Percentiles rank a stretch among this genome's conserved stretches.
Evolutionary conservation across 2,329 filamentous ascomycete species (phyloP).

Genomic region (Aureobasidium sp.): DNA sequence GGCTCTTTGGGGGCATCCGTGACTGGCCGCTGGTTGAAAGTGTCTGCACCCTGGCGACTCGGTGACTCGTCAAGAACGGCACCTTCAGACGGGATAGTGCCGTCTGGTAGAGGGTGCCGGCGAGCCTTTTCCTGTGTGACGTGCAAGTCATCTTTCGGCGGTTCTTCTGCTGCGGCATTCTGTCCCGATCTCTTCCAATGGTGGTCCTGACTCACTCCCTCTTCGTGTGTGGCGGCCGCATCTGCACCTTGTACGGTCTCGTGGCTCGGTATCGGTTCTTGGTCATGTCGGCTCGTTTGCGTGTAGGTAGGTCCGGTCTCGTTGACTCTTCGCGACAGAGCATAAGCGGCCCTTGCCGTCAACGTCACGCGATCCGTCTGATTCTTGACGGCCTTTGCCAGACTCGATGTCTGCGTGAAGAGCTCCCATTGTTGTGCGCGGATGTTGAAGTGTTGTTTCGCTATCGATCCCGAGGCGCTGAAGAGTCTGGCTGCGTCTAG

Average conservation of each 20-base stretch:
- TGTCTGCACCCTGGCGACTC: slow-evolving; percentile 29
- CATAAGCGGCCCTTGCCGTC: slow-evolving; percentile 54
- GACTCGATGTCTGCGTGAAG: slow-evolving; percentile 57
- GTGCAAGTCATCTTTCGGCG: slow-evolving; percentile 33
- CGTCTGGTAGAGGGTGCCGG: slow-evolving; percentile 42
- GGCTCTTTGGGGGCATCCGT: slow-evolving; percentile 33
- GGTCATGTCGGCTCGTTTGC: slow-evolving; percentile 18
- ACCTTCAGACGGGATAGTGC: slow-evolving; percentile 41
- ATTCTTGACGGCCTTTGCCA: slow-evolving; percentile 55
- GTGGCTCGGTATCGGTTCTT: slow-evolving; percentile 26
- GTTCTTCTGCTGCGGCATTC: slow-evolving; percentile 35
- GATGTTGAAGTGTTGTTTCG: slow-evolving; percentile 50
- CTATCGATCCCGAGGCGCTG: slow-evolving; percentile 42
- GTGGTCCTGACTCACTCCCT: slow-evolving; percentile 45
- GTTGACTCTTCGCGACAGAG: slow-evolving; percentile 52
- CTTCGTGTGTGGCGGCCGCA: slow-evolving; percentile 25
- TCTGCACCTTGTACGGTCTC: slow-evolving; percentile 24
- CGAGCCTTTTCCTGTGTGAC: slow-evolving; percentile 42
- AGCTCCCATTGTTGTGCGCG: slow-evolving; percentile 56
- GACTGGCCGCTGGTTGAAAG: slow-evolving; percentile 27
- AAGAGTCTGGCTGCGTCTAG: slow-evolving; percentile 45
- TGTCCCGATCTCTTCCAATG: slow-evolving; percentile 40
- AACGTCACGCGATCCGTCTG: slow-evolving; percentile 57
- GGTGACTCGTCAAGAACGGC: slow-evolving; percentile 24
- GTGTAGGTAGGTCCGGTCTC: slow-evolving; percentile 38